A percentile compares a stretch with the other conserved stretches of the same genome.
These are phyloP conservation scores for Decorospora gaudefroyi DNA, from an alignment of 2,329 filamentous ascomycete genomes.

Conservation along the genomic window DNA sequence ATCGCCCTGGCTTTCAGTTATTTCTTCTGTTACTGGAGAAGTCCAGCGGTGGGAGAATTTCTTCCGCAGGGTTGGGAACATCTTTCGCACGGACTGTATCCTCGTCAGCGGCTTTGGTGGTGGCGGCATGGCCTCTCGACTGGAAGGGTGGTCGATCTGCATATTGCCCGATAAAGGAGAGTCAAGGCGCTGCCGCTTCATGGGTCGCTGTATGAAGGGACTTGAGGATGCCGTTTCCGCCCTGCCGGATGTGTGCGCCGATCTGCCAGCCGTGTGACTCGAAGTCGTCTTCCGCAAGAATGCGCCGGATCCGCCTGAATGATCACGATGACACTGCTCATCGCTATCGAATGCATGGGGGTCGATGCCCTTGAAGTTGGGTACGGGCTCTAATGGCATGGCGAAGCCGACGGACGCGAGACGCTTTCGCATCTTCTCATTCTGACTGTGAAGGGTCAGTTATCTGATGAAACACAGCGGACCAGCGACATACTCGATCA, in stretches of 20 bases:
- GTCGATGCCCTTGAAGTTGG: conserved; percentile 23
- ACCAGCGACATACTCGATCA: conserved; percentile 31
- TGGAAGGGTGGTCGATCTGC: conserved; percentile 21
- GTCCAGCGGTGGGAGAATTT: conserved; percentile 23
- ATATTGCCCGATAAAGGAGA: conserved; percentile 28
- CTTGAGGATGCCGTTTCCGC: conserved; percentile 10
- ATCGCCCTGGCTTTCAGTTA: conserved; percentile 2
- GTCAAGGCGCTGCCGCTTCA: conserved; percentile 43
- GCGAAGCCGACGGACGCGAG: conserved; percentile 36
- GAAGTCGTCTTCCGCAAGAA: conserved; percentile 25
- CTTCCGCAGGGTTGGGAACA: conserved; percentile 32
- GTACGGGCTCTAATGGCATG: conserved; percentile 35
- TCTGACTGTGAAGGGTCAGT: conserved; percentile 35
- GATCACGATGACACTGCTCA: conserved; percentile 6
- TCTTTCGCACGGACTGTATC: conserved; percentile 35
- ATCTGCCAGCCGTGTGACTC: conserved; percentile 33
- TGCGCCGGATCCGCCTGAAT: neutral
- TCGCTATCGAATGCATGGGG: conserved; percentile 17
- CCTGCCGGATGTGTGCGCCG: conserved; percentile 20
- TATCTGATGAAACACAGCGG: no score
- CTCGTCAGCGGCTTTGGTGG: conserved; percentile 36
- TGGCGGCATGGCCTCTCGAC: conserved; percentile 49
- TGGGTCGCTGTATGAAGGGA: conserved; percentile 26
- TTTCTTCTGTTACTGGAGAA: conserved; percentile 1
- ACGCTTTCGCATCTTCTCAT: conserved; percentile 35